Evolutionary conservation across 148 eudicot genomes (phyloP), one percentile per base, ranked within the genome.

Genomic region (Camellia sinensis): DNA sequence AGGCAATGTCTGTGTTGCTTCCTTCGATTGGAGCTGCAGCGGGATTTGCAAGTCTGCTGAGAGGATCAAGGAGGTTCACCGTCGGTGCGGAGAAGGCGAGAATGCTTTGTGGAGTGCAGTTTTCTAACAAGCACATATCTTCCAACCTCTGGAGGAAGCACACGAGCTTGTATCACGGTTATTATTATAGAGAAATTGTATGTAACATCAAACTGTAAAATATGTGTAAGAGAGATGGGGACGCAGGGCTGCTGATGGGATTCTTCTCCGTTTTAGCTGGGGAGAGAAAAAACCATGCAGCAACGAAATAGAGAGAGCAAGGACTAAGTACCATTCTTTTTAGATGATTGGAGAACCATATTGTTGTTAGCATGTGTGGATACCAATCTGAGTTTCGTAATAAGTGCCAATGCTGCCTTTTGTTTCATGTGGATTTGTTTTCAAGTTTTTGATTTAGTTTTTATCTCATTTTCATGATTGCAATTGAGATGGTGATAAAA

Each of bases 51-150:
- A 71, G 79, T 87, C 89, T 0, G 83, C 78, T n/a, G 89, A 87
- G 71, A 80, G 89, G 68, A 87, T 87, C 68, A 84, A 78, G 71
- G 89, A 87, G 72, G 89, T 87, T 43, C 89, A 87, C 82, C 76
- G 80, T 41, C 87, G 89, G 59, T 87, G 89, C 52, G 89, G 89
- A 19, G 89, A 87, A 80, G 89, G 89, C 13, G 89, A 84, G 50
- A 68, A 66, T 41, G 78, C 85, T 57, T 18, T 87, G 56, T 87
- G 87, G 87, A 78, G 63, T 62, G 80, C 84, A 15, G 79, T 9
- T 48, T 78, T 86, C 53, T 83, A 22, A 83, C 46, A 19, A 18
- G 70, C 19, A 17, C 40, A 46, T 46, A 19, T 81, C 62, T 78
- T 84, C 77, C 87, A 74, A 81, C 12, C 82, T 81, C 82, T 50